Evolutionary conservation across 2,329 filamentous ascomycete species (phyloP), one percentile per base, ranked within the genome.

Genomic region (Gyromitra esculenta): DNA sequence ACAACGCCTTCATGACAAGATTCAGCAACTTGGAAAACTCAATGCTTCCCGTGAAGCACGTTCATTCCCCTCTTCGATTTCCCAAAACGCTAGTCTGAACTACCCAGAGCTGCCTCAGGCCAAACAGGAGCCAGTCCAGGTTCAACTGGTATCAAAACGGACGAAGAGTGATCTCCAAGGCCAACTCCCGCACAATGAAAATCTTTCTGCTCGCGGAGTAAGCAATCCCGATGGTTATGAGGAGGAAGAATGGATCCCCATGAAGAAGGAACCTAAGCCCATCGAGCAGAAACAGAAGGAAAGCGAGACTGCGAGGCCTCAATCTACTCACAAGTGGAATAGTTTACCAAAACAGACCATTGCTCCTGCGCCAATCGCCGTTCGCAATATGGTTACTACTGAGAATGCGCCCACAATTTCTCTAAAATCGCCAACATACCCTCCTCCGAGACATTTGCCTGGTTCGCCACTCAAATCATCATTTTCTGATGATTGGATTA

Each of bases 1-100:
- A 0, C 94, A 98, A 83, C 88, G 92, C 56, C 86, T 99, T 15
- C 94, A 97, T 79, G 95, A 98, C 81, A 93, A 94, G 81, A 98
- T 99, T 81, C 97, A 90, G 78, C 88, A 90, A 86, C 86, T 91
- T 50, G 88, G 88, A 45, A 84, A 82, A 75, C 83, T 87, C 4
- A 85, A 84, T 57, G 84, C 84, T 63, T 82, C 85, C 18, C 84
- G 86, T 48, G 83, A 84, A 15, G 86, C 87, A 5, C 70, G 72
- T 65, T 76, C 71, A 5, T 71, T 72, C 39, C 75, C 74, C 48
- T 60, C 73, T 48, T 48, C 71, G 41, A 43, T 65, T 43, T 50
- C 68, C 3, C 69, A 74, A 13, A 59, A 31, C 39, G 54, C 72
- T 48, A 43, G 45, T 41, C 6, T 69, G 11, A 45, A 31, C 21